Evolutionary conservation across 2,329 filamentous ascomycete genomes (phyloP), one percentile per base, ranked within the genome.

Genomic region (Colletotrichum gloeosporioides): DNA sequence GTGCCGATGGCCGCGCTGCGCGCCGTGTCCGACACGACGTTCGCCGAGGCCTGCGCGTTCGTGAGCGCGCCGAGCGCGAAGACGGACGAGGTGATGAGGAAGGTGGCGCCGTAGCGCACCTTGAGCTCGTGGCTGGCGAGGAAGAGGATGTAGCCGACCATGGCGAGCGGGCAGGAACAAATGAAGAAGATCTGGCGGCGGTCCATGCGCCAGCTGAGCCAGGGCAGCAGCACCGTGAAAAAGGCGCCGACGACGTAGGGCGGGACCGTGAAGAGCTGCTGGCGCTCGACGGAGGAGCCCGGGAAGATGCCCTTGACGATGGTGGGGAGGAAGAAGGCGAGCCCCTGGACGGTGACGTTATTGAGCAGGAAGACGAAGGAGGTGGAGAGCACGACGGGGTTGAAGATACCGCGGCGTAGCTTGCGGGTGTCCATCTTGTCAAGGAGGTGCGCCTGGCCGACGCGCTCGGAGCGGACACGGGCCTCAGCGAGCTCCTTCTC

Each of bases 261-360:
- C 0, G 92, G 92, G 0, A 93, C 92, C 0, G 92, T 93, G 79
- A 90, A 88, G 3, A 93, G 89, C 81, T 94, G 92, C 80, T 93
- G 91, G 4, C 86, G 87, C 32, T 93, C 85, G n/a, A 91, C 88
- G n/a, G 83, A 87, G 66, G 85, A 83, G 8, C 88, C 81, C 1
- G 92, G 92, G 77, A 93, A 94, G 80, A 94, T 93, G 2, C 90
- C 92, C 36, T 83, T 84, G 71, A 94, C 91, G 70, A 94, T 94
- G 0, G 92, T 93, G 0, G 92, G 92, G 0, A 89, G 85, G 82
- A 94, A 94, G 86, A 94, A 93, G 22, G 90, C 91, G 2, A 94
- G 86, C 8, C 92, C 92, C 80, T 93, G 91, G 7, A 93, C 92
- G 0, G 92, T 93, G 79, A 94, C 89, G 82, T 93, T 93, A 86